These are phyloP conservation scores for Leccinum subtestaceum DNA, from an alignment of 768 basidiomycete genomes.

Conservation along the genomic window DNA sequence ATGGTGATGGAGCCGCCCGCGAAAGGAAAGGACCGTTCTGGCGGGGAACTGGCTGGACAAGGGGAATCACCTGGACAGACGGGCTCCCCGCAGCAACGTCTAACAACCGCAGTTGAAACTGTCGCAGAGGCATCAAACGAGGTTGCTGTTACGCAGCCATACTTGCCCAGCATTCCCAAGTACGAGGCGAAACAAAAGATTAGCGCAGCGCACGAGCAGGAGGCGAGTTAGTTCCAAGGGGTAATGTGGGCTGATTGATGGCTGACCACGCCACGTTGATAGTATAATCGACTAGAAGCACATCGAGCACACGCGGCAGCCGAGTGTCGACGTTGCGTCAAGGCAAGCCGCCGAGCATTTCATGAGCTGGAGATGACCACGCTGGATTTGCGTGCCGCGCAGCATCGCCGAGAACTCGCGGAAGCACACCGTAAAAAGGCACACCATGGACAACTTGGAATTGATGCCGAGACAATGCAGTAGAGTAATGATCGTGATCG, in stretches of 20 bases:
- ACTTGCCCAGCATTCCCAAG: constrained; percentile 33
- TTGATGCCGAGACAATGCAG: constrained; percentile 40
- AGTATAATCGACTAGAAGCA: constrained; percentile 35
- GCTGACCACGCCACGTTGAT: background rate
- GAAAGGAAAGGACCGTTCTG: constrained; percentile 17
- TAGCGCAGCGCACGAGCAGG: constrained; percentile 25
- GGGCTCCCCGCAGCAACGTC: constrained; percentile 13
- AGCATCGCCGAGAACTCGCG: constrained; percentile 55
- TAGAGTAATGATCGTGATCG: constrained; percentile 23
- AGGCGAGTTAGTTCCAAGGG: constrained; percentile 20
- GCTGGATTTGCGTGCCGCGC: constrained; percentile 59
- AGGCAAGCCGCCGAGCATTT: constrained; percentile 46
- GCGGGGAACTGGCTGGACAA: constrained; percentile 18
- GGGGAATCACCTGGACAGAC: constrained; percentile 25
- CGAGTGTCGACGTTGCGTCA: constrained; percentile 40
- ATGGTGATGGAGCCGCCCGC: constrained; percentile 2
- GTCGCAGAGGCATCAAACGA: constrained; percentile 16
- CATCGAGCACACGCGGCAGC: constrained; percentile 40
- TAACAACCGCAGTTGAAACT: constrained; percentile 11
- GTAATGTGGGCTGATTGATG: background rate
- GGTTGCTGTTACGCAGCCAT: constrained; percentile 25
- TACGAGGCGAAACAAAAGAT: constrained; percentile 28
- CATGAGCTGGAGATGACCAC: constrained; percentile 60
- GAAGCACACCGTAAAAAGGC: constrained; percentile 62
- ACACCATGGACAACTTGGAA: constrained; percentile 57